These are phyloP conservation scores for Glutinoglossum americanum DNA, from an alignment of 495 filamentous ascomycete genomes.

Conservation along the genomic window DNA sequence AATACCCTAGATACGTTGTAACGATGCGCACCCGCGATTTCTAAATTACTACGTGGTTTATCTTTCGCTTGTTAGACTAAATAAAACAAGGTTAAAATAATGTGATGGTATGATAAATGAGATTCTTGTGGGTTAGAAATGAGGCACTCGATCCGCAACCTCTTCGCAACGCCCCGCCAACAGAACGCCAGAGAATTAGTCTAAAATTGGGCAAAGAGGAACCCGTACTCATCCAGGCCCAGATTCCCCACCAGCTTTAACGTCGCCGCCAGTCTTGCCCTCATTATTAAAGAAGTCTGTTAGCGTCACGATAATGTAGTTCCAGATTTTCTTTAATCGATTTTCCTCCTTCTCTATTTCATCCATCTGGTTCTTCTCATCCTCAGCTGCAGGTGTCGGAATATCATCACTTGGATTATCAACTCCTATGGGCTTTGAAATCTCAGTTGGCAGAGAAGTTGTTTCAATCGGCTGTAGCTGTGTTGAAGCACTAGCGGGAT, in stretches of 20 bases:
- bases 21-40: too few relatives aligned
- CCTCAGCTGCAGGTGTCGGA: slow-evolving; percentile 1
- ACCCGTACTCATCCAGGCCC: too few relatives aligned
- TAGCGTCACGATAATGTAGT: slow-evolving; percentile 1
- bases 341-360: not conserved
- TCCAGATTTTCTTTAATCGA: not conserved
- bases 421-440: not conserved
- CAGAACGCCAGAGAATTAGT: not conserved
- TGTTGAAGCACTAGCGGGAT: not conserved
- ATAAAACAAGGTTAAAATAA: too few relatives aligned
- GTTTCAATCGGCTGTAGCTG: not conserved
- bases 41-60: too few relatives aligned
- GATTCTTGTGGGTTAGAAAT: too few relatives aligned
- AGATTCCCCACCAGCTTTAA: not conserved
- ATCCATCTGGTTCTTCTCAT: slow-evolving; percentile 1
- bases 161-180: not conserved
- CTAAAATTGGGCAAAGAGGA: not conserved
- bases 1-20: too few relatives aligned
- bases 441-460: not conserved
- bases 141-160: too few relatives aligned
- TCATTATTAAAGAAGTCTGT: not conserved
- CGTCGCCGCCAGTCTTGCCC: not conserved
- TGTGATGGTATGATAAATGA: too few relatives aligned
- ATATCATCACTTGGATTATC: not conserved
- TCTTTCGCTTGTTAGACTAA: too few relatives aligned